Base-by-base conservation (phyloP, 768 basidiomycete genomes). In the Amanita rimosa region DNA sequence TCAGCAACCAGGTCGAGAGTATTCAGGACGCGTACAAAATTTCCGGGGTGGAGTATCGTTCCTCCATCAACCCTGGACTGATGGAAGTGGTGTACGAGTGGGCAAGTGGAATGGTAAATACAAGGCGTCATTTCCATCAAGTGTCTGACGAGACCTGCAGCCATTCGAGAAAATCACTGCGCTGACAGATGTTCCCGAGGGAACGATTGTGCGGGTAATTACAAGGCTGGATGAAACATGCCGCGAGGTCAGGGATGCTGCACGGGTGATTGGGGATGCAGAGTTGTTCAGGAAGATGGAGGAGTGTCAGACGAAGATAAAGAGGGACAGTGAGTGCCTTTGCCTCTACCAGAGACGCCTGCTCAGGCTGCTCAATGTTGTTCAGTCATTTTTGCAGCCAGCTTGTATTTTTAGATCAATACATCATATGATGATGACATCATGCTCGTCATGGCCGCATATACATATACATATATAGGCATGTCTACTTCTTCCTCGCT, bases 241-340 rank as follows among this genome's bases (percentile, higher is more conserved):
- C 63, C 73, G 94, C 41, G 96, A 99, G 65, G 93, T 99, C 4
- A 67, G 95, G 57, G 96, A 99, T 64, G 95, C 95, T 2, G 96
- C 96, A 6, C 78, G 96, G 29, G 94, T 98, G 34, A 96, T 98
- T 46, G 96, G 96, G 2, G 96, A 98, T 64, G 85, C 85, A 19
- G 92, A 89, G 44, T 65, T 99, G 35, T 96, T 97, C 75, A 87
- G 86, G 65, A 98, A 98, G 64, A 96, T 98, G 93, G 95, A 97
- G 59, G 89, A 92, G 57, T 83, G 88, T 0, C 94, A 97, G 60
- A 76, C 80, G 35, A 85, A 85, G 64, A 97, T 99, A 56, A 95
- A 95, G 64, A 71, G 96, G 63, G 96, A 98, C 63, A 95, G 92
- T 93, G 64, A 74, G 92, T 79, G 16, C 0, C 34, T 14, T 9